Conservation (phyloP, 2,329 filamentous ascomycete species). For the Epichloe amarillans region DNA sequence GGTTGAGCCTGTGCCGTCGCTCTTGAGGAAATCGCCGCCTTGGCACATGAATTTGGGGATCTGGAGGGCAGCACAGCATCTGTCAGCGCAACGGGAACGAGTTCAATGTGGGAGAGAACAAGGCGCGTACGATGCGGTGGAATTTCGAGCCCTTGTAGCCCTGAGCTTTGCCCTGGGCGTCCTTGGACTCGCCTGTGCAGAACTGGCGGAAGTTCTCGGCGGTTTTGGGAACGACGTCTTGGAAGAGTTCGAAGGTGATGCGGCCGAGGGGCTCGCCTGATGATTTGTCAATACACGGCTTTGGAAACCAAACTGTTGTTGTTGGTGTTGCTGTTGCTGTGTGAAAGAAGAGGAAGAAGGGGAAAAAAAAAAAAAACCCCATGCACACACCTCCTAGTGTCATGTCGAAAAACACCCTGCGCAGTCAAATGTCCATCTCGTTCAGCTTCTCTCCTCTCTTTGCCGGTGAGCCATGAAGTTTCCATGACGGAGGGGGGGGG, state of each 20-base stretch:
- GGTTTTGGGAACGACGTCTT: slow-evolving; percentile 70
- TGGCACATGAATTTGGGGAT: slow-evolving; percentile 97
- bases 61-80: slow-evolving; percentile 27
- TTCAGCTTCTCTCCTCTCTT: background rate
- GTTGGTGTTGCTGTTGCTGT: too few relatives aligned
- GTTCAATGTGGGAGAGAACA: background rate
- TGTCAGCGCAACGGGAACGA: background rate
- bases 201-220: slow-evolving; percentile 96
- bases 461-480: background rate
- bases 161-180: slow-evolving; percentile 56
- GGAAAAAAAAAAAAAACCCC: background rate
- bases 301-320: too few relatives aligned
- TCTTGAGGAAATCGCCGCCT: slow-evolving; percentile 88
- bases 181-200: slow-evolving; percentile 87
- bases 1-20: slow-evolving; percentile 78
- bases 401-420: slow-evolving; percentile 61
- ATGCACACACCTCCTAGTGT: slow-evolving; percentile 55
- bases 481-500: background rate
- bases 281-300: too few relatives aligned
- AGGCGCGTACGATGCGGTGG: slow-evolving; percentile 65
- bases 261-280: slow-evolving; percentile 74
- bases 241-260: slow-evolving; percentile 83
- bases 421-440: background rate
- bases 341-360: too few relatives aligned
- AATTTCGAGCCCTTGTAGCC: slow-evolving; percentile 95